These are phyloP conservation scores for Adenanthera pavonina DNA, from an alignment of 306 rosid species.

Conservation along the genomic window DNA sequence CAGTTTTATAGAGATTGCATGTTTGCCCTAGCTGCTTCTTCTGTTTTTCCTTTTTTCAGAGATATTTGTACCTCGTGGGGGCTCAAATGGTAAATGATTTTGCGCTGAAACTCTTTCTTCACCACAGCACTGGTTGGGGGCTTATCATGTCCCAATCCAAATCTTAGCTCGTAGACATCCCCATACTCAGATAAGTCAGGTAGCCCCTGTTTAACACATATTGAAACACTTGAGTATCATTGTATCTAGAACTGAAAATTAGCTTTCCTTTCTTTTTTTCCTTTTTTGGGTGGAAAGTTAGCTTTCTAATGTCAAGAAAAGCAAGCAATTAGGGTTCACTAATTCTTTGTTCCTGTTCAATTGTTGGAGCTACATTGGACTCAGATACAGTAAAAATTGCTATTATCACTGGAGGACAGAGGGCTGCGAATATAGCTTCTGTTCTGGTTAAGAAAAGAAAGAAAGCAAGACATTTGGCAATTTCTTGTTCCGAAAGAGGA, in stretches of 20 bases:
- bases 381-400: slow-evolving; percentile 18
- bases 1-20: slow-evolving; percentile 35
- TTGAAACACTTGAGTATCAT: slow-evolving; percentile 13
- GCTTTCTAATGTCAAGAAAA: slow-evolving; percentile 19
- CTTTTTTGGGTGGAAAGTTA: slow-evolving; percentile 4
- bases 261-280: too few relatives aligned
- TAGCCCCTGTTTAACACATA: slow-evolving; percentile 58
- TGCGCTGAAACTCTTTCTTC: slow-evolving; percentile 82
- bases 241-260: too few relatives aligned
- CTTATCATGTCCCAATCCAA: slow-evolving; percentile 72
- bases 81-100: slow-evolving; percentile 66
- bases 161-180: slow-evolving; percentile 69
- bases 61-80: slow-evolving; percentile 71
- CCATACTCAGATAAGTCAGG: slow-evolving; percentile 88
- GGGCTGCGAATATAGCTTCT: slow-evolving; percentile 36
- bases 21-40: slow-evolving; percentile 11
- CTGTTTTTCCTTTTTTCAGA: neutral
- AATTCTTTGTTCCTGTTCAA: slow-evolving; percentile 40
- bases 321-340: slow-evolving; percentile 31
- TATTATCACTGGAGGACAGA: slow-evolving; percentile 11
- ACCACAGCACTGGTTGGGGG: slow-evolving; percentile 84
- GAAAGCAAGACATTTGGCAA: slow-evolving; percentile 17
- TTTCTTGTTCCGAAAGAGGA: slow-evolving; percentile 41
- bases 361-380: slow-evolving; percentile 35
- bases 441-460: slow-evolving; percentile 27